Percentiles rank a stretch among this genome's conserved stretches.
Evolutionary conservation across 1,139 yeast species (phyloP).

Genomic region (Sugiyamaella novakii): DNA sequence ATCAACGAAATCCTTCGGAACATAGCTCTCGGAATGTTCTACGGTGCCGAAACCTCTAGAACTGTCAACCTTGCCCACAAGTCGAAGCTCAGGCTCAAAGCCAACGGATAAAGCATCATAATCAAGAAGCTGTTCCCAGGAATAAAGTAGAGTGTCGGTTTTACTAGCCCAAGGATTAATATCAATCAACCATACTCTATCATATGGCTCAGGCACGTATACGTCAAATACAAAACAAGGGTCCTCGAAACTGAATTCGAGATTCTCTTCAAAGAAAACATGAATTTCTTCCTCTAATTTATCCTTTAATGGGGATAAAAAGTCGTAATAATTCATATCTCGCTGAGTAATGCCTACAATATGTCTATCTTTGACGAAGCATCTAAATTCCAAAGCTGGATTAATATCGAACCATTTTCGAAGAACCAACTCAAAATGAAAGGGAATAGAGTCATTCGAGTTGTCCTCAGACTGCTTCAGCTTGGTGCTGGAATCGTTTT

Average conservation of each 20-base stretch:
- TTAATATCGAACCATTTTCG: slow-evolving; percentile 80
- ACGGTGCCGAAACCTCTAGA: slow-evolving; percentile 64
- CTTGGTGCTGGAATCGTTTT: slow-evolving; percentile 20
- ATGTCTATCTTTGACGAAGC: slow-evolving; percentile 65
- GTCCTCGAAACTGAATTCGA: slow-evolving; percentile 56
- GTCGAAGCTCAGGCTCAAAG: slow-evolving; percentile 56
- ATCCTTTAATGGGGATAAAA: slow-evolving; percentile 53
- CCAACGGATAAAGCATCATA: slow-evolving; percentile 41
- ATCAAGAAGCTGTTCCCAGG: slow-evolving; percentile 75
- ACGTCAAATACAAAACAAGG: slow-evolving; percentile 70
- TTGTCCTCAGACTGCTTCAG: slow-evolving; percentile 19
- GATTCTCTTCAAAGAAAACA: slow-evolving; percentile 55
- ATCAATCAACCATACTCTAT: slow-evolving; percentile 69
- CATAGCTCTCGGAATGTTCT: slow-evolving; percentile 87
- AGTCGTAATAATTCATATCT: slow-evolving; percentile 80
- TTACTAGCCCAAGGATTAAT: slow-evolving; percentile 80
- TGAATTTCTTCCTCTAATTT: slow-evolving; percentile 53
- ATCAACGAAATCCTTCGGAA: slow-evolving; percentile 86
- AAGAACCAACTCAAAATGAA: slow-evolving; percentile 64
- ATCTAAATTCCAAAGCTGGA: slow-evolving; percentile 89
- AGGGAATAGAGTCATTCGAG: slow-evolving; percentile 37
- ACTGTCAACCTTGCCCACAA: slow-evolving; percentile 68
- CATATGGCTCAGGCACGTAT: slow-evolving; percentile 75
- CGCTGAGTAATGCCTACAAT: slow-evolving; percentile 81
- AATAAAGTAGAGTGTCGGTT: slow-evolving; percentile 73